Evolutionary conservation across 2,329 filamentous ascomycete genomes (phyloP).

Genomic region (Nectriaceae sp.): DNA sequence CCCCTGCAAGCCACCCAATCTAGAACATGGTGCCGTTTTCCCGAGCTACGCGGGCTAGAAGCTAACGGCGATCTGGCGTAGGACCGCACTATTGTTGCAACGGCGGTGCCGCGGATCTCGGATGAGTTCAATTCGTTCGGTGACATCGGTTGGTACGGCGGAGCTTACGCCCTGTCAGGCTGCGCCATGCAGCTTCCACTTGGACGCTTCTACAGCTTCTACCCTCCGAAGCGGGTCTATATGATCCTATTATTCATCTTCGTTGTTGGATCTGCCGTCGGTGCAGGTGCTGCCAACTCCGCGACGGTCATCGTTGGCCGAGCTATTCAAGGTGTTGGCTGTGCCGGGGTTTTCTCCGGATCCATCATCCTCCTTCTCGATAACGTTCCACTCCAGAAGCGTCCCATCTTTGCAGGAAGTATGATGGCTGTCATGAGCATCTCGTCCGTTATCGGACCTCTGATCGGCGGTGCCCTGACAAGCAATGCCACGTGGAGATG

Average conservation of each 20-base stretch:
- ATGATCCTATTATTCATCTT: background rate
- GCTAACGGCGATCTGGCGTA: conserved; percentile 5
- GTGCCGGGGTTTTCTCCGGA: background rate
- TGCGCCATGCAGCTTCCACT: background rate
- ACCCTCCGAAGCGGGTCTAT: background rate
- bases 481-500: background rate
- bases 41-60: too few relatives aligned
- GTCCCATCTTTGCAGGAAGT: conserved; percentile 3
- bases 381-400: conserved; percentile 1
- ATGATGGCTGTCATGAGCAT: conserved; percentile 4
- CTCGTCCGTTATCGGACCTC: background rate
- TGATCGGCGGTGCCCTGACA: background rate
- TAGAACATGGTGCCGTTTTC: background rate
- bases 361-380: background rate
- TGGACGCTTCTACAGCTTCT: background rate
- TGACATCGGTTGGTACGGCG: background rate
- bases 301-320: background rate
- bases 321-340: background rate
- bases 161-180: background rate
- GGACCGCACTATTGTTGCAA: conserved; percentile 40
- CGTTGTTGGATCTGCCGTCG: background rate
- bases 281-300: background rate
- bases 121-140: conserved; percentile 5
- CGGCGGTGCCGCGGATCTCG: conserved; percentile 36
- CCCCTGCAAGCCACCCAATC: background rate